Evolutionary conservation across 805 yeast species (phyloP), one percentile per base, ranked within the genome.

Genomic region (Metschnikowia colocasiae): DNA sequence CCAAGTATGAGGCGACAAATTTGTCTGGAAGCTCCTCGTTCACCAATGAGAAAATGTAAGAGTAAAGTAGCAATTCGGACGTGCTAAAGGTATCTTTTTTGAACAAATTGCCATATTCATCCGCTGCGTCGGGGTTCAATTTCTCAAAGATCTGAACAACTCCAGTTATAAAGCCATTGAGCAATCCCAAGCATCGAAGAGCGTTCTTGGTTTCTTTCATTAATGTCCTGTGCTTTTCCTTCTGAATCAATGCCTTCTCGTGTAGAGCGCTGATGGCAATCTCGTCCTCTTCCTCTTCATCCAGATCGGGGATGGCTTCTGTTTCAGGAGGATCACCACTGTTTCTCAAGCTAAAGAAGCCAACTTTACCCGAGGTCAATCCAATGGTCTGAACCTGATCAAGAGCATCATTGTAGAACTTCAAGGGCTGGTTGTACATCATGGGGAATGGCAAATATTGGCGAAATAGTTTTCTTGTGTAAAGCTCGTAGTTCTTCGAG

Each of bases 381-480:
- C 75, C 75, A 6, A 66, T 50, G 13, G 56, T 37, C 39, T 59
- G 53, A 10, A 68, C 67, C 49, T 63, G 67, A 16, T 61, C 64
- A 46, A 67, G 65, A 1, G 77, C 77, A 34, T 52, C 47, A 43
- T 62, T 59, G 54, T 72, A 73, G 47, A 71, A 69, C 35, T 64
- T 67, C 32, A 80, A 52, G 1, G 91, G 90, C 19, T 83, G 80
- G 50, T 78, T 79, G 59, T 84, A 85, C 76, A 84, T 87, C 78
- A 83, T 75, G 8, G 91, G 92, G 66, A 85, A 85, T 6, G 87
- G 84, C 16, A 84, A 62, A 47, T 79, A 74, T 3, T 67, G 55
- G 37, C 72, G 67, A 59, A 83, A 83, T 15, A 76, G 56, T 19
- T 76, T 75, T 50, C 87, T 71, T 3, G 89, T 78, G 54, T 74